Evolutionary conservation across 805 yeast species (phyloP).

Genomic region (Yamadazyma tumulicola): DNA sequence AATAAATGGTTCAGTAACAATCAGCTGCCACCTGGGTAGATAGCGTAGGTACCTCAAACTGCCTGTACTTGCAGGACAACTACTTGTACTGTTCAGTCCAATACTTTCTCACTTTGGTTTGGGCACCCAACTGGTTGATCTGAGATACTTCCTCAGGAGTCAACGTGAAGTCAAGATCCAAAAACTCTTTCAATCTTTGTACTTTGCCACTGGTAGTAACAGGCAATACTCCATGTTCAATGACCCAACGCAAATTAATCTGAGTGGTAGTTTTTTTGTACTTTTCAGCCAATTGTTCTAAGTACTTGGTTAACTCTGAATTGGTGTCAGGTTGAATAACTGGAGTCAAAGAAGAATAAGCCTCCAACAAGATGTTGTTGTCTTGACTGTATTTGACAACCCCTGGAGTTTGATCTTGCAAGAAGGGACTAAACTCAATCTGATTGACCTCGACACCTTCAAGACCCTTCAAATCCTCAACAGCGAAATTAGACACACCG

Average conservation of each 20-base stretch:
- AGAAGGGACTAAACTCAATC: slow-evolving; percentile 64
- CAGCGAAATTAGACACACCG: slow-evolving; percentile 69
- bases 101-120: slow-evolving; percentile 10
- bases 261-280: slow-evolving; percentile 37
- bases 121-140: slow-evolving; percentile 23
- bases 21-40: too few species aligned
- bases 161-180: slow-evolving; percentile 51
- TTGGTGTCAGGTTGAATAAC: slow-evolving; percentile 25
- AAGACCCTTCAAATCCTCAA: slow-evolving; percentile 44
- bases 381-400: slow-evolving; percentile 47
- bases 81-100: slow-evolving; percentile 4
- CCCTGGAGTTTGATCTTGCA: slow-evolving; percentile 62
- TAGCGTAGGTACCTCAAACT: too few species aligned
- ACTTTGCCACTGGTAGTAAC: slow-evolving; percentile 44
- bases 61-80: too few species aligned
- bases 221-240: slow-evolving; percentile 41
- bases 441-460: slow-evolving; percentile 57
- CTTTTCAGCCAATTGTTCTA: slow-evolving; percentile 35
- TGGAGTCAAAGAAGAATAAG: slow-evolving; percentile 68
- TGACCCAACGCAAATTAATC: slow-evolving; percentile 43
- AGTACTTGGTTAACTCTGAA: slow-evolving; percentile 16
- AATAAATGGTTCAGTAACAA: too few species aligned
- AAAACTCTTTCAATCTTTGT: slow-evolving; percentile 35
- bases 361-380: slow-evolving; percentile 53
- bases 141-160: slow-evolving; percentile 41